Evolutionary conservation across 208 protist species (phyloP).

Genomic region (Acanthamoeba lenticulata): DNA sequence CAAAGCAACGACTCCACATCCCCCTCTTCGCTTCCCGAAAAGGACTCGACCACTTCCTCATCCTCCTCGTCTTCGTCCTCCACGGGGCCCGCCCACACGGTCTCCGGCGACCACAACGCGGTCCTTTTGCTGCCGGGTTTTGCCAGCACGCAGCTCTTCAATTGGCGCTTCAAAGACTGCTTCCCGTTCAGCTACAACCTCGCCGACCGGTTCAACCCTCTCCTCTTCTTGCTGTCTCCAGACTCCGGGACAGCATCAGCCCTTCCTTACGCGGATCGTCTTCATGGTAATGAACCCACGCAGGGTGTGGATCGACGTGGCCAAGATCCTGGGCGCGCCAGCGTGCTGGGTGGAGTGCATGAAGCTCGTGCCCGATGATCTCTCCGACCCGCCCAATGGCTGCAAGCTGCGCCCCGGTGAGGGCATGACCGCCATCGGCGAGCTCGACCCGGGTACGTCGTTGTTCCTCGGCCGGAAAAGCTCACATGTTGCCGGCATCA

Average conservation of each 20-base stretch:
- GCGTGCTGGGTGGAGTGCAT: constrained; percentile 34
- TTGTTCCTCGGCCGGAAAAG: neutral
- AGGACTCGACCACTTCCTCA: too few species aligned
- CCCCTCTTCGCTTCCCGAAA: too few species aligned
- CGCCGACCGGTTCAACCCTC: neutral
- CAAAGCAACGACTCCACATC: too few species aligned
- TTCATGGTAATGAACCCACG: too few species aligned
- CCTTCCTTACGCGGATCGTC: too few species aligned
- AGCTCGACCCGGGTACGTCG: constrained; percentile 1
- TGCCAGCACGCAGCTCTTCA: constrained; percentile 7
- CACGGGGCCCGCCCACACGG: neutral
- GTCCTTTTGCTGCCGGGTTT: neutral
- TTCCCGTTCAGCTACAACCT: constrained; percentile 32
- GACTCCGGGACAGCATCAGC: too few species aligned
- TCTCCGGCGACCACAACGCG: constrained; percentile 25
- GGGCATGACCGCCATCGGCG: constrained; percentile 29
- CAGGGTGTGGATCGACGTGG: constrained; percentile 30
- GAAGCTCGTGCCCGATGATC: constrained; percentile 16
- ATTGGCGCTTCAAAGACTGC: constrained; percentile 27
- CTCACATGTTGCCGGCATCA: too few species aligned
- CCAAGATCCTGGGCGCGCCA: constrained; percentile 4
- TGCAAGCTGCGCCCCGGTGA: constrained; percentile 34
- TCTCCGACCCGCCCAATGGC: neutral
- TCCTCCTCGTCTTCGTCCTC: neutral
- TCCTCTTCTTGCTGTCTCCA: too few species aligned